Evolutionary conservation across 1,139 yeast genomes (phyloP), one percentile per base, ranked within the genome.

Genomic region (Yamadazyma friedrichii): DNA sequence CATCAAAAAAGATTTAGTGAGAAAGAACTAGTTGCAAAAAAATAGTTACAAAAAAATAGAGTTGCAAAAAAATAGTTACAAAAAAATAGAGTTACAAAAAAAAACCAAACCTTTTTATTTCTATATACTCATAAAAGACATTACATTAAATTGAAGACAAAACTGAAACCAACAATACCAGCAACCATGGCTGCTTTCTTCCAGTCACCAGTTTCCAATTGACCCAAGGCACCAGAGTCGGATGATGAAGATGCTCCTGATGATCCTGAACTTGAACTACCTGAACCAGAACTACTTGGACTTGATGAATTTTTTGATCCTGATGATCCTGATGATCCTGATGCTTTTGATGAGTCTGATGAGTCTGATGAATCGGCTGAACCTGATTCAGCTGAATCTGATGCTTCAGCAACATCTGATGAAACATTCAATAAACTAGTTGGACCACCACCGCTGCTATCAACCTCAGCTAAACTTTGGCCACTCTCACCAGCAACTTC

Each of bases 101-200:
- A 9, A 31, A 31, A 4, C 25, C 30, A 11, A 27, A n/a, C 13
- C 13, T 17, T 31, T 15, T 31, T 15, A 11, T 31, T 31, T 15
- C 20, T 17, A 31, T 17, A 31, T 15, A 31, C n/a, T 13, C 29
- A 4, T n/a, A n/a, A 17, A 24, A 24, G 25, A 16, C 29, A 26
- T 56, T 61, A 67, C 52, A 60, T 44, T 41, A 66, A 43, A 55
- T 66, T 67, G 49, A 65, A 55, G 33, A 69, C 40, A 49, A 70
- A 66, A 33, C 73, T 61, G 47, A 60, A 46, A 35, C 73, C 75
- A 43, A 71, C 59, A 41, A 71, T 42, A 41, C 67, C 69, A 36
- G 65, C 68, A 33, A 71, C 59, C 16, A 64, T 65, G 39, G 59
- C 59, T 29, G 71, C 62, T 55, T 58, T 66, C 59, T 71, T 71